Evolutionary conservation across 2,329 filamentous ascomycete species (phyloP).

Genomic region (Aspergillus uvarum): DNA sequence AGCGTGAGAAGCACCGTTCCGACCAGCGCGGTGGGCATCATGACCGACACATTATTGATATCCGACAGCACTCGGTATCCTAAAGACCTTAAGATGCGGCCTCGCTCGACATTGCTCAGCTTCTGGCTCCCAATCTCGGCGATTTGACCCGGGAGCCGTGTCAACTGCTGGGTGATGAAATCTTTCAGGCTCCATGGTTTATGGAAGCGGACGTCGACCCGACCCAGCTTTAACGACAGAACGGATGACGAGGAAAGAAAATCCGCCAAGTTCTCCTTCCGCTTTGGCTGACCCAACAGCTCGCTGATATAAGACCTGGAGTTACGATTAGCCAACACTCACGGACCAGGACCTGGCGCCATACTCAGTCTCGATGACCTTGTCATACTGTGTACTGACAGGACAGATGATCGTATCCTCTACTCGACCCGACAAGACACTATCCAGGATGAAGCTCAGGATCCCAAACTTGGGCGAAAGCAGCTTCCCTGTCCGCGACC

Average conservation of each 20-base stretch:
- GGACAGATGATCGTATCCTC: conserved; percentile 91
- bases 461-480: conserved; percentile 95
- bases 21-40: conserved; percentile 96
- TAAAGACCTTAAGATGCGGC: conserved; percentile 77
- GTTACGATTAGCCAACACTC: conserved; percentile 12
- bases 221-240: conserved; percentile 80
- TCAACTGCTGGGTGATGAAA: conserved; percentile 77
- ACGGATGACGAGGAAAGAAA: conserved; percentile 89
- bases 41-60: conserved; percentile 93
- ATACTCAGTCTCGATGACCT: conserved; percentile 90
- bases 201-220: conserved; percentile 94
- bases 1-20: conserved; percentile 91
- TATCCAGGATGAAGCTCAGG: conserved; percentile 85
- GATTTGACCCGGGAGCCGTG: conserved; percentile 51
- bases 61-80: conserved; percentile 91
- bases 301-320: conserved; percentile 82
- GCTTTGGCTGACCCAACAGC: conserved; percentile 88
- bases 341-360: conserved; percentile 11
- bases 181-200: conserved; percentile 87
- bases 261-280: conserved; percentile 87
- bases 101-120: conserved; percentile 56
- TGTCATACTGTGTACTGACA: conserved; percentile 97
- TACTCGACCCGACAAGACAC: conserved; percentile 80
- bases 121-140: conserved; percentile 36
- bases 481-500: conserved; percentile 90